These are phyloP conservation scores for Berberis thunbergii DNA, from an alignment of 164 flowering plant genomes.

Conservation along the genomic window DNA sequence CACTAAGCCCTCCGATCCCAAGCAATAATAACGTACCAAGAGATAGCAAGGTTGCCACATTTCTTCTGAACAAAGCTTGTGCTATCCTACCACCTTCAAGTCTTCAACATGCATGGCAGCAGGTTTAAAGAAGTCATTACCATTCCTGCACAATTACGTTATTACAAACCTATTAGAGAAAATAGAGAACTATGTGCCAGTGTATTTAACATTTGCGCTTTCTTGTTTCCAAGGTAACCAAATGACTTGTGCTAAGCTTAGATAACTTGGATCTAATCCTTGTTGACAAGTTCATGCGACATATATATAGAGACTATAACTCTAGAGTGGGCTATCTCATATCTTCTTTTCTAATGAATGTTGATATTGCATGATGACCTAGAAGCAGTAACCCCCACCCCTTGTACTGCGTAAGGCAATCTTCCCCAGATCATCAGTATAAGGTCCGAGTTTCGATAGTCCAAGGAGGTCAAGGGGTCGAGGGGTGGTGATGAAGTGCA, in stretches of 20 bases:
- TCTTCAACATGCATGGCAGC: conserved; percentile 66
- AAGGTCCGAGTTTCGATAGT: conserved; percentile 49
- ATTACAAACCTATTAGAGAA: background rate
- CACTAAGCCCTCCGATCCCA: conserved; percentile 83
- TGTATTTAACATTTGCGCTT: too few species aligned
- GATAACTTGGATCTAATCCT: too few species aligned
- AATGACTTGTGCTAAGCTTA: too few species aligned
- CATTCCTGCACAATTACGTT: conserved; percentile 50
- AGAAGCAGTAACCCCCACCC: conserved; percentile 82
- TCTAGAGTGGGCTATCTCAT: too few species aligned
- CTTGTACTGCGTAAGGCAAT: conserved; percentile 91
- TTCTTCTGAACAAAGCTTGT: conserved; percentile 88
- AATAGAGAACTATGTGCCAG: too few species aligned
- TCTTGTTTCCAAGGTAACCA: too few species aligned
- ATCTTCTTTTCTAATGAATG: too few species aligned
- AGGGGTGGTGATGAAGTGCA: too few species aligned
- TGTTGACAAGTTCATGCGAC: too few species aligned
- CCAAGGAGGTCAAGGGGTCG: too few species aligned
- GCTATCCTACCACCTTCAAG: conserved; percentile 97
- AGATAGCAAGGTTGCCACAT: conserved; percentile 54
- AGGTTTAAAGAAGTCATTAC: conserved; percentile 90
- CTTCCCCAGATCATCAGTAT: conserved; percentile 91
- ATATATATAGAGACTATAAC: too few species aligned
- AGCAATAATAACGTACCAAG: conserved; percentile 70
- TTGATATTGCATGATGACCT: too few species aligned